Evolutionary conservation across 2,329 filamentous ascomycete species (phyloP), one percentile per base, ranked within the genome.

Genomic region (Botrytis paeoniae): DNA sequence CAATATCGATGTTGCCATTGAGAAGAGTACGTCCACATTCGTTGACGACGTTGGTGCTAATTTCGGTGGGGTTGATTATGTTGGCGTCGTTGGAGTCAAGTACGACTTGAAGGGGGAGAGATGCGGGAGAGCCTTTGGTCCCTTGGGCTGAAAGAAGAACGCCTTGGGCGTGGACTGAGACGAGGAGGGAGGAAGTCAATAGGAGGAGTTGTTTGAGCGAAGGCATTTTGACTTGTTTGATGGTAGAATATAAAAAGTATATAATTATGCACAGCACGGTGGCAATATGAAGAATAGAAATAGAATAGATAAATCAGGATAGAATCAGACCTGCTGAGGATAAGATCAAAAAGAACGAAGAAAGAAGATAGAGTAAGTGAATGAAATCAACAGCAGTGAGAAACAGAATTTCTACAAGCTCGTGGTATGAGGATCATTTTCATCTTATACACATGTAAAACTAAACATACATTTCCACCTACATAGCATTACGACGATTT

Each of bases 11-110:
- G 82, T 86, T 88, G 66, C 90, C 90, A 71, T 83, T 78, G 64
- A 88, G 80, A 79, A 90, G 84, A 9, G 89, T 92, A 74, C 89
- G 86, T 64, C 90, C 90, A 78, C 90, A 92, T 73, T 87, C 84
- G 76, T 88, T 89, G 65, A 88, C 87, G 10, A 86, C 79, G 76
- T 87, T 87, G 66, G 83, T 81, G 9, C 76, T 75, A 77, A 88
- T 85, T 82, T 89, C 84, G 25, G 85, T 85, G 73, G 89, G 87
- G 72, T 86, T 85, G 81, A 92, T 91, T 78, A 91, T 85, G 71
- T 88, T 90, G 14, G 88, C 84, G 73, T 92, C 89, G 25, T 68
- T 68, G 45, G 75, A 89, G 87, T 78, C 92, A 89, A 83, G 90
- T 91, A 32, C 89, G 89, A 80, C 85, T 89, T 70, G 68, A 29